Percentiles rank a stretch among this genome's conserved stretches.
phyloP scores from a whole-genome alignment of 2,329 filamentous ascomycete genomes.

The Drechslerella stenobrocha region DNA sequence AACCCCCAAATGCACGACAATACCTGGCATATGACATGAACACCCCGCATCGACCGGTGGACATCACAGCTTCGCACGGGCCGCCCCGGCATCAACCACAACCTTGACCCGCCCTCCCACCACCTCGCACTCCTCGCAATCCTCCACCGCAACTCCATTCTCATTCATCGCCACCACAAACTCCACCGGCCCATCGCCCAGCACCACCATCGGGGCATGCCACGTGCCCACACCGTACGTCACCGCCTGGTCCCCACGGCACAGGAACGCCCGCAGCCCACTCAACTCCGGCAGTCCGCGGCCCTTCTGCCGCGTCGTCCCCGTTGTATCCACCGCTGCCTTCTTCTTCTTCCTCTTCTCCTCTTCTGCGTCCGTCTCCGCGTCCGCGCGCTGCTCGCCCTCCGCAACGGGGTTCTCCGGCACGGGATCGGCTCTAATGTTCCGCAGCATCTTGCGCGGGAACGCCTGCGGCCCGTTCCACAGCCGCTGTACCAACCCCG shows the following conservation, averaged over 20 bases:
- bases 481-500: not conserved
- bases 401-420: slow-evolving; percentile 18
- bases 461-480: slow-evolving; percentile 18
- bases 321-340: slow-evolving; percentile 10
- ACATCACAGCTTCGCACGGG: slow-evolving; percentile 19
- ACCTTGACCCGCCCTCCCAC: slow-evolving; percentile 55
- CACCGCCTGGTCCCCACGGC: slow-evolving; percentile 76
- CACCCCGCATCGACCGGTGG: no score
- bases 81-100: slow-evolving; percentile 50
- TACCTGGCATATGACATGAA: no score
- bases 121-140: slow-evolving; percentile 76
- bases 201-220: slow-evolving; percentile 94
- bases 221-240: slow-evolving; percentile 90
- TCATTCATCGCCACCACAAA: slow-evolving; percentile 89
- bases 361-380: not conserved
- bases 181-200: slow-evolving; percentile 72
- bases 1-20: no score
- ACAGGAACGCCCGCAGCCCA: slow-evolving; percentile 75
- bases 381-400: not conserved
- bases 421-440: not conserved
- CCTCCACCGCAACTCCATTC: slow-evolving; percentile 78
- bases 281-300: slow-evolving; percentile 72
- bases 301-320: slow-evolving; percentile 54
- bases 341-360: not conserved
- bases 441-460: slow-evolving; percentile 13